Base-by-base conservation (phyloP, 768 basidiomycete species). In the Hypholoma fasciculare region DNA sequence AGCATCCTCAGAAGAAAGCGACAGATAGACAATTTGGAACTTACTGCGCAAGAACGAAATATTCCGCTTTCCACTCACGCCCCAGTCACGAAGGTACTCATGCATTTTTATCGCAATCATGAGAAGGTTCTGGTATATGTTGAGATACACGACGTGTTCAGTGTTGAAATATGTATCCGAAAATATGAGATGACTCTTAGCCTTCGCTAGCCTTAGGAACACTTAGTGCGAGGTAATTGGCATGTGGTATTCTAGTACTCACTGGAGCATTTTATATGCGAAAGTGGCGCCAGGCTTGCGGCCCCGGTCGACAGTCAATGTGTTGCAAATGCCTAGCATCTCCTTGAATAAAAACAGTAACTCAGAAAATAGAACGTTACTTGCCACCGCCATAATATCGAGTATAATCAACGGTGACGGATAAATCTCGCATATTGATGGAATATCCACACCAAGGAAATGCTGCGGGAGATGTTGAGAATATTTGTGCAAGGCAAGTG, bases 391-490 rank as follows among this genome's bases (percentile, higher is more conserved):
- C 76, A 53, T 78, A 72, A 66, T 87, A 91, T 60, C 94, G 82
- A 2, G 81, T 74, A 67, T 93, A 92, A 68, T 98, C 95, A 1
- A 82, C 85, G 9, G 87, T 81, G 23, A 98, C 78, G 9, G 93
- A 91, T 36, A 99, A 78, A 62, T 87, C 82, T 19, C 69, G 72
- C 78, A 86, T 90, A 65, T 94, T 74, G 64, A 99, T 90, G 53
- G 87, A 67, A 61, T 88, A 82, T 2, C 96, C 97, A 74, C 97
- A 99, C 90, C 95, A 99, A 1, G 94, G 89, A 69, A 99, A 98
- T 42, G 76, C 94, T 95, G 61, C 14, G 9, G 30, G 7, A 34
- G 17, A 38, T 53, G 13, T 3, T 30, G 44, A 4, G 12, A 1
- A 47, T 51, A 13, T 27, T 7, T 52, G 20, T 34, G 14, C 19